Percentiles rank a stretch among this genome's conserved stretches.
phyloP scores from a whole-genome alignment of 306 rosid genomes.

The Carpinus fangiana region DNA sequence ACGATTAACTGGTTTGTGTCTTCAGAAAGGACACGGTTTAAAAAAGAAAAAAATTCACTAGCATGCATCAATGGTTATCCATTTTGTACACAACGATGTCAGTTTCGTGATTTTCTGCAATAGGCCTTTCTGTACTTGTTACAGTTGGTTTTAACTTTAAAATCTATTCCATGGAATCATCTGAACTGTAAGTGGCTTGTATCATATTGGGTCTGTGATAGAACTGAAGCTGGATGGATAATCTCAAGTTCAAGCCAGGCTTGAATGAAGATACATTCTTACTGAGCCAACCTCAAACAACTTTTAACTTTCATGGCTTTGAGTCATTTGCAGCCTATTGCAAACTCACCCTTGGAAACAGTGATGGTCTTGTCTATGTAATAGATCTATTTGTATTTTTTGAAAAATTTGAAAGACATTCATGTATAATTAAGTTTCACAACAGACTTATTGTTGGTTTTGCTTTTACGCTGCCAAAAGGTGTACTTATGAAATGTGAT shows the following conservation, averaged over 20 bases:
- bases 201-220: background rate
- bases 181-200: background rate
- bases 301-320: background rate
- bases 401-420: background rate
- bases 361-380: background rate
- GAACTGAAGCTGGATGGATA: background rate
- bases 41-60: background rate
- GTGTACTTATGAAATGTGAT: background rate
- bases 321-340: background rate
- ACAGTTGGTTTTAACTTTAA: background rate
- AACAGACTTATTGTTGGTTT: background rate
- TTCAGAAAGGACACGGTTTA: background rate
- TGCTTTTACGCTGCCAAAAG: background rate
- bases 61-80: background rate
- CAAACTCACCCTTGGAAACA: background rate
- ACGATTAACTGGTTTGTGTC: background rate
- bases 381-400: background rate
- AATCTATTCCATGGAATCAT: background rate
- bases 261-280: background rate
- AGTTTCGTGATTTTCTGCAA: background rate
- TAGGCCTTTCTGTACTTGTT: background rate
- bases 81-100: background rate
- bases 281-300: background rate
- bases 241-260: background rate
- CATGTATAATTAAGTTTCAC: background rate